Evolutionary conservation across 768 basidiomycete genomes (phyloP).

Genomic region (Rhodotorula babjevae): DNA sequence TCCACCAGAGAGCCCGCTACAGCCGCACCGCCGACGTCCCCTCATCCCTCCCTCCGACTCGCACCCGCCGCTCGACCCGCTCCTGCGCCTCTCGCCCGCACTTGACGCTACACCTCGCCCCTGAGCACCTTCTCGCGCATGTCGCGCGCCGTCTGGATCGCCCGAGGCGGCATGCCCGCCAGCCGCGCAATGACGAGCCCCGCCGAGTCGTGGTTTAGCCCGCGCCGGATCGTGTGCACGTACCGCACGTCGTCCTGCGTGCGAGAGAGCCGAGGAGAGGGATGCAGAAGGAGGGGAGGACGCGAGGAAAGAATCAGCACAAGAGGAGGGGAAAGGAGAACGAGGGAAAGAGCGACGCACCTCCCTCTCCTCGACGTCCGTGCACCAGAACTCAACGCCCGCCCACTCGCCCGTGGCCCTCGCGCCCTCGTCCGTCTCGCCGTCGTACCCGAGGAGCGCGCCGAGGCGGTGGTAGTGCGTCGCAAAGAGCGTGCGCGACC

Average conservation of each 20-base stretch:
- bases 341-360: conserved; percentile 51
- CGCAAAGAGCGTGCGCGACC: conserved; percentile 83
- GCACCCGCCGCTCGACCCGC: background rate
- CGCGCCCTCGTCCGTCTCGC: conserved; percentile 26
- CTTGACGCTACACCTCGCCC: conserved; percentile 3
- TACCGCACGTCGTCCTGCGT: conserved; percentile 57
- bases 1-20: too few species aligned
- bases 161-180: conserved; percentile 58
- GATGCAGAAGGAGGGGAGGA: too few species aligned
- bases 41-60: too few species aligned
- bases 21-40: too few species aligned
- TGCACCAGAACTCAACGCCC: conserved; percentile 79
- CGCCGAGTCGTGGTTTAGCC: conserved; percentile 85
- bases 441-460: conserved; percentile 67
- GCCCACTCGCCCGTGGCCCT: conserved; percentile 52
- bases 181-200: conserved; percentile 82
- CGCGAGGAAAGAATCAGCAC: too few species aligned
- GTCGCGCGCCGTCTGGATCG: conserved; percentile 19
- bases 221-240: conserved; percentile 70
- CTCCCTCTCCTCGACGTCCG: conserved; percentile 70
- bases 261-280: background rate
- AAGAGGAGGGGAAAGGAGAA: too few species aligned
- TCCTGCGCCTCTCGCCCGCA: background rate
- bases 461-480: conserved; percentile 89
- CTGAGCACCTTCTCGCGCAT: conserved; percentile 11